Evolutionary conservation across 805 yeast species (phyloP), one percentile per base, ranked within the genome.

Genomic region (Brettanomyces anomalus): DNA sequence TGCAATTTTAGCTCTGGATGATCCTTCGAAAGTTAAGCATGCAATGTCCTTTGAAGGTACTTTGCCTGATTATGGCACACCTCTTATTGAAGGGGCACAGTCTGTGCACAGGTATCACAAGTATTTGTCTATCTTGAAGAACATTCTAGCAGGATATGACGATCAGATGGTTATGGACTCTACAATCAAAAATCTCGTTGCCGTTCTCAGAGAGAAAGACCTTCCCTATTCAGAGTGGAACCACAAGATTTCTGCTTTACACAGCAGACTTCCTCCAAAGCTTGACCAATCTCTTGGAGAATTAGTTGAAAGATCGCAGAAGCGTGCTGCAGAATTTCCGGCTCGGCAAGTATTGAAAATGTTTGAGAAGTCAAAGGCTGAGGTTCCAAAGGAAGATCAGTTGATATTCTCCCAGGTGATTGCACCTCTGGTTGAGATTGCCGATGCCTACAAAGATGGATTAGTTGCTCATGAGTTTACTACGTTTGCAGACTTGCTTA

Each of bases 11-110:
- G 81, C 97, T 15, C 71, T 93, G 44, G 99, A 94, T 59, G 98
- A 93, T 61, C 97, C 97, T 46, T 81, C 95, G 4, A 88, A 87
- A 68, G 98, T 93, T 42, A 90, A 90, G 64, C 98, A 89, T 57
- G 98, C 99, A 36, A 68, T 81, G 60, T 96, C 97, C 41, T 93
- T 77, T 56, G 96, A 88, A 62, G 97, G 96, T 40, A 87, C 94
- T 57, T 70, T 94, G 51, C 97, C 96, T 13, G 87, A 80, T 33
- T 68, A 81, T 49, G 98, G 98, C 41, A 71, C 84, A 28, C 95
- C 97, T 49, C 74, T 70, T 43, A 70, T 87, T 48, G 77, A 72
- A 58, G 97, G 98, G 56, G 74, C 84, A 44, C 90, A 85, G 65
- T 84, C 95, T 43, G 80, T 77, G 43, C 85, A 90, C 66, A 76